These are phyloP conservation scores for Friedmanniomyces endolithicus DNA, from an alignment of 495 filamentous ascomycete genomes.

Conservation along the genomic window DNA sequence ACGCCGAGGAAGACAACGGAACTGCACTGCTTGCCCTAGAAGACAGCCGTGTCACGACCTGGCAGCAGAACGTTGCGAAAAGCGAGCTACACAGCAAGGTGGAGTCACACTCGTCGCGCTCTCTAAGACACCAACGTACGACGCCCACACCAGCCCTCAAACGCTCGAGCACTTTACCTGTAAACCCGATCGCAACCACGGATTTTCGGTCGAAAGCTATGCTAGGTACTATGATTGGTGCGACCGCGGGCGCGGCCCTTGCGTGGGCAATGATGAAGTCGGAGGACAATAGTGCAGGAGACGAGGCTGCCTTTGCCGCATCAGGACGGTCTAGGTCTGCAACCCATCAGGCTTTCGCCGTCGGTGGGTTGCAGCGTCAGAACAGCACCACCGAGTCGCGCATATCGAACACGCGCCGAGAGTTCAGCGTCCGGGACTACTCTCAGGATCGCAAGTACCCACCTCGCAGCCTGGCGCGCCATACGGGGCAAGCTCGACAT, in stretches of 20 bases:
- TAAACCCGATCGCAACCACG: slow-evolving; percentile 26
- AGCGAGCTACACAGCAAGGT: not conserved
- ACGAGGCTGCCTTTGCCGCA: slow-evolving; percentile 18
- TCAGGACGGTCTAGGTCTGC: slow-evolving; percentile 2
- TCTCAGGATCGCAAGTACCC: slow-evolving; percentile 12
- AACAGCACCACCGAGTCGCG: slow-evolving; percentile 17
- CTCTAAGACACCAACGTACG: not conserved
- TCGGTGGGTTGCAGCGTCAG: slow-evolving; percentile 21
- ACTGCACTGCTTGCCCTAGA: slow-evolving; percentile 5
- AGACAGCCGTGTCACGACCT: slow-evolving; percentile 27
- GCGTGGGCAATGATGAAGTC: slow-evolving; percentile 58
- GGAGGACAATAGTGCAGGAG: slow-evolving; percentile 34
- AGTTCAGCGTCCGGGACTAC: slow-evolving; percentile 10
- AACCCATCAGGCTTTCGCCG: not conserved
- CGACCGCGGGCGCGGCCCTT: slow-evolving; percentile 59
- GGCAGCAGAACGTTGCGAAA: slow-evolving; percentile 22
- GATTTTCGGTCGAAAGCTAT: slow-evolving; percentile 45
- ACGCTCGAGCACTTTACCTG: slow-evolving; percentile 20
- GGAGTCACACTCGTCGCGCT: not conserved
- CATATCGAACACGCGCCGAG: slow-evolving; percentile 9
- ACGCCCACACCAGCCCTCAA: not conserved
- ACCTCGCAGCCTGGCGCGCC: slow-evolving; percentile 10
- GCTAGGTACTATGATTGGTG: slow-evolving; percentile 64
- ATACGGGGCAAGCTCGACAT: slow-evolving; percentile 1
- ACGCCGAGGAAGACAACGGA: slow-evolving; percentile 9